phyloP scores from a whole-genome alignment of 2,329 filamentous ascomycete genomes.

The Diaporthe sp. region DNA sequence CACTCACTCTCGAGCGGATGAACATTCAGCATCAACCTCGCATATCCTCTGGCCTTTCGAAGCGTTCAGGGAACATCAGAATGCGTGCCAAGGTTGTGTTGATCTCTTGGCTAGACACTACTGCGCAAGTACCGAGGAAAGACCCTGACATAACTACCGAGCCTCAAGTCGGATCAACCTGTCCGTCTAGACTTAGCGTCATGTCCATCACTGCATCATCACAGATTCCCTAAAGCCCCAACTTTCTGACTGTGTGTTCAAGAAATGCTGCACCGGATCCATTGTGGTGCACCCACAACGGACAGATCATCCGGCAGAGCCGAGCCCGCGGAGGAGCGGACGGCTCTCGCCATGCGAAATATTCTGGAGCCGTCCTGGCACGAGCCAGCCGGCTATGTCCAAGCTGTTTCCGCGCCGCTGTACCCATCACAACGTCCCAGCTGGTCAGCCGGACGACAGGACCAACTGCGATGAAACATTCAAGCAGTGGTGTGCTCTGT shows the following conservation, averaged over 20 bases:
- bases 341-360: not conserved
- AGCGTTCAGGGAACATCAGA: not conserved
- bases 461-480: not conserved
- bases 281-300: not conserved
- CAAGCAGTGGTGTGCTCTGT: too few relatives aligned
- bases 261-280: not conserved
- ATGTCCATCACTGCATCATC: not conserved
- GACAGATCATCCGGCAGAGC: constrained; percentile 1
- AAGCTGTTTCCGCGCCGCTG: constrained; percentile 3
- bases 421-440: not conserved
- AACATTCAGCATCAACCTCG: not conserved
- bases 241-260: not conserved
- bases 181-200: not conserved
- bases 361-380: not conserved
- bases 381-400: not conserved
- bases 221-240: not conserved
- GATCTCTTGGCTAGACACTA: not conserved
- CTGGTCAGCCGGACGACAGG: not conserved
- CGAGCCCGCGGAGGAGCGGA: not conserved
- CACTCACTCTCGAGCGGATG: too few relatives aligned
- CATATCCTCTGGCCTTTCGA: not conserved
- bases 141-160: not conserved
- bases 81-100: not conserved
- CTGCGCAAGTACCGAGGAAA: not conserved
- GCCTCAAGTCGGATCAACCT: not conserved